These are phyloP conservation scores for Entonaema liquescens DNA, from an alignment of 495 filamentous ascomycete species.

Conservation along the genomic window DNA sequence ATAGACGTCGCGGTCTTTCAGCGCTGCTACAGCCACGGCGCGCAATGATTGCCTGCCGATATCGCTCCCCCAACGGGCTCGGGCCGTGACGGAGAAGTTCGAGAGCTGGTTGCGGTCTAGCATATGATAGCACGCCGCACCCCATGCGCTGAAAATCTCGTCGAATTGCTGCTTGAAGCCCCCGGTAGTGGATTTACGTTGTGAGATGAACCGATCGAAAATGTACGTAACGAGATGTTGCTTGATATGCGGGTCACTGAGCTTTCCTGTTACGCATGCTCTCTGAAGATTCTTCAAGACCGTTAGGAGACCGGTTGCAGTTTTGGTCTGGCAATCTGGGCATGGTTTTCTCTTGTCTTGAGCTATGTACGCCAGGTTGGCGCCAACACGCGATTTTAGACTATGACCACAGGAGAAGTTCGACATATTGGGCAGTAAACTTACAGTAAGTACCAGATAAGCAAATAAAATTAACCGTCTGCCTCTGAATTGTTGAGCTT, in stretches of 20 bases:
- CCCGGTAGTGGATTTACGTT: slow-evolving; percentile 7
- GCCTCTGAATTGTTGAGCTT: background rate
- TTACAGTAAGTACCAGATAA: slow-evolving; percentile 22
- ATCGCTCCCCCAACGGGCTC: slow-evolving; percentile 28
- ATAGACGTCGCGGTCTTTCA: slow-evolving; percentile 22
- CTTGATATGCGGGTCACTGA: slow-evolving; percentile 2
- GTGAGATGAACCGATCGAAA: slow-evolving; percentile 23
- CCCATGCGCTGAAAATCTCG: background rate
- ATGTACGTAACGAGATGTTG: slow-evolving; percentile 18
- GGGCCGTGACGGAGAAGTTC: slow-evolving; percentile 2
- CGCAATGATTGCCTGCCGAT: slow-evolving; percentile 7
- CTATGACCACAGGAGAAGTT: slow-evolving; percentile 21
- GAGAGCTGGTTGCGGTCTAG: slow-evolving; percentile 15
- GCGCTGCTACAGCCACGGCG: slow-evolving; percentile 4
- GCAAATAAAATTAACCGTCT: slow-evolving; percentile 13
- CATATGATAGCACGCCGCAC: background rate
- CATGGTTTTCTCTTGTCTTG: slow-evolving; percentile 15
- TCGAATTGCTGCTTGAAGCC: slow-evolving; percentile 16
- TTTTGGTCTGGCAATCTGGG: slow-evolving; percentile 26
- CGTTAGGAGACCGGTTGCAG: background rate
- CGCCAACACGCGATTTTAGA: slow-evolving; percentile 31
- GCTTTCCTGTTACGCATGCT: background rate
- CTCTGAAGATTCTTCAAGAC: slow-evolving; percentile 11
- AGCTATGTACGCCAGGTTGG: slow-evolving; percentile 20
- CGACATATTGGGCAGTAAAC: slow-evolving; percentile 16